Conservation (phyloP, 2,329 filamentous ascomycete species). For the Paecilomyces niveus region DNA sequence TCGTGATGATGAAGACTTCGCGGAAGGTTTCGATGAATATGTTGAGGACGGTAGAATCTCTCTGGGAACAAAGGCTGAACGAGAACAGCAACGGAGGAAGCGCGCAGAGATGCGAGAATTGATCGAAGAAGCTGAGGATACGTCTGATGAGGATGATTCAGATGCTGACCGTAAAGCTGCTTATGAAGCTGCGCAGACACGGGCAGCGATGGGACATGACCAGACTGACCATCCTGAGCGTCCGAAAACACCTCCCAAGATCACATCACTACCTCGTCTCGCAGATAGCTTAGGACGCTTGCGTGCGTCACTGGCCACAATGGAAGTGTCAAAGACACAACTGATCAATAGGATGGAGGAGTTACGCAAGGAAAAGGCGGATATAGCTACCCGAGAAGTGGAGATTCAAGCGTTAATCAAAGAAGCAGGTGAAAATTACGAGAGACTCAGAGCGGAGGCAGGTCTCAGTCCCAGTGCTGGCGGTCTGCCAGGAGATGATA, state of each 20-base stretch:
- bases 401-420: conserved; percentile 76
- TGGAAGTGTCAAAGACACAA: conserved; percentile 56
- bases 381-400: conserved; percentile 62
- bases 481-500: conserved; percentile 15
- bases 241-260: conserved; percentile 59
- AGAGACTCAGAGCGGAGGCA: conserved; percentile 46
- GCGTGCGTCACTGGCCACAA: conserved; percentile 52
- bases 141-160: conserved; percentile 57
- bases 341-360: conserved; percentile 60
- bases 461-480: conserved; percentile 21
- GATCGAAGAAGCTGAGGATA: conserved; percentile 70
- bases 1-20: conserved; percentile 82
- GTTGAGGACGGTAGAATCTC: conserved; percentile 77
- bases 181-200: conserved; percentile 80
- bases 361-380: conserved; percentile 60
- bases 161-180: conserved; percentile 62
- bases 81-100: conserved; percentile 57
- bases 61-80: conserved; percentile 71
- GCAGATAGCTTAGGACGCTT: conserved; percentile 60
- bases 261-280: conserved; percentile 70
- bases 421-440: conserved; percentile 68
- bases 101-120: conserved; percentile 74
- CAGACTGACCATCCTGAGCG: conserved; percentile 28
- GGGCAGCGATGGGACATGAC: conserved; percentile 64
- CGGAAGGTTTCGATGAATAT: conserved; percentile 88